A percentile compares a stretch with the other conserved stretches of the same genome.
Conservation (phyloP, 1,139 yeast species). For the Blastobotrys buckinghamii region DNA sequence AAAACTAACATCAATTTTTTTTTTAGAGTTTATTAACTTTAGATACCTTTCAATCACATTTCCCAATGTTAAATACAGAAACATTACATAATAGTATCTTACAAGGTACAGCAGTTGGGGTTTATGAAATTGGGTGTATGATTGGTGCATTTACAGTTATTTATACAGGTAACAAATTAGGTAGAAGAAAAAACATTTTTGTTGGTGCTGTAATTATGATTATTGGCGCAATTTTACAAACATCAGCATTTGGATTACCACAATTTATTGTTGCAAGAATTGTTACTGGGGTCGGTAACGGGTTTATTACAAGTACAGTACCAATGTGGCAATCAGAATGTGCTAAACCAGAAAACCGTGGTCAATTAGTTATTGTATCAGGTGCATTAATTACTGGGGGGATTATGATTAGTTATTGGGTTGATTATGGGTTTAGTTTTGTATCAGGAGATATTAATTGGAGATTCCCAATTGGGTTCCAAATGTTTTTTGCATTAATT, state of each 20-base stretch:
- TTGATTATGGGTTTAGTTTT: slow-evolving; percentile 45
- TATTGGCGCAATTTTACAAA: slow-evolving; percentile 58
- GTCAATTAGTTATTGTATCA: slow-evolving; percentile 61
- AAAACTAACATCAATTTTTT: slow-evolving; percentile 9
- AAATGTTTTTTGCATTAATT: slow-evolving; percentile 17
- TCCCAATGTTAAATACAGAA: slow-evolving; percentile 34
- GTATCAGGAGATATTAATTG: slow-evolving; percentile 41
- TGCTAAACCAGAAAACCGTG: slow-evolving; percentile 67
- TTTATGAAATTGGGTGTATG: slow-evolving; percentile 74
- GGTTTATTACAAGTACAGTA: slow-evolving; percentile 70
- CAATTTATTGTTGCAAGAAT: slow-evolving; percentile 73
- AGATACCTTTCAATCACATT: slow-evolving; percentile 36
- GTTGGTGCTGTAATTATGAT: slow-evolving; percentile 54
- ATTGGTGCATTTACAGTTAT: slow-evolving; percentile 60
- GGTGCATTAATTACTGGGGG: slow-evolving; percentile 71
- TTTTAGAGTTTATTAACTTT: slow-evolving; percentile 41
- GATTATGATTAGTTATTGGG: slow-evolving; percentile 70
- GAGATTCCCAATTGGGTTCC: slow-evolving; percentile 39
- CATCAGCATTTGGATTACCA: slow-evolving; percentile 52
- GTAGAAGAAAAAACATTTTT: slow-evolving; percentile 61
- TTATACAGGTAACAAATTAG: slow-evolving; percentile 55
- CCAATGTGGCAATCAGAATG: slow-evolving; percentile 82
- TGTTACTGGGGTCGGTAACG: slow-evolving; percentile 74
- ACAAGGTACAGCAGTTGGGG: slow-evolving; percentile 36
- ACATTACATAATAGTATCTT: slow-evolving; percentile 15